phyloP scores from a whole-genome alignment of 768 basidiomycete species.

The Mycena chlorophos region DNA sequence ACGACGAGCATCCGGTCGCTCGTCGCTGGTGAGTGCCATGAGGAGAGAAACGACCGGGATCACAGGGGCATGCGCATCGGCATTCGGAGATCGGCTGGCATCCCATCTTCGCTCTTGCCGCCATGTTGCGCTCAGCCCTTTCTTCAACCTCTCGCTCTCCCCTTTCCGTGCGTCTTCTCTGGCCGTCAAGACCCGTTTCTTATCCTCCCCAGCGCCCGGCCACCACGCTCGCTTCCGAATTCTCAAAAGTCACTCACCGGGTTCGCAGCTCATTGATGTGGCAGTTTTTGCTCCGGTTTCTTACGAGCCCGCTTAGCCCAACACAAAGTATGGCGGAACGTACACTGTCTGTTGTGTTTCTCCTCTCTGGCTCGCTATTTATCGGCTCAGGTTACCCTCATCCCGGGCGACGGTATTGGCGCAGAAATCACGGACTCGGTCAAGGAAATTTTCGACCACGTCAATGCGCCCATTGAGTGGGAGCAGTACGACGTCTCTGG shows the following conservation, averaged over 20 bases:
- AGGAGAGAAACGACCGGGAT: background rate
- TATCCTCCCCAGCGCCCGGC: constrained; percentile 55
- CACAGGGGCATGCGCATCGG: background rate
- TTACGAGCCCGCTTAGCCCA: constrained; percentile 51
- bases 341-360: constrained; percentile 61
- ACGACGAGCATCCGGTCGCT: constrained; percentile 37
- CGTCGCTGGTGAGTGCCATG: constrained; percentile 38
- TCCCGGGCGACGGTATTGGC: constrained; percentile 97
- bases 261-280: constrained; percentile 41
- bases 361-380: constrained; percentile 25
- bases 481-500: constrained; percentile 98
- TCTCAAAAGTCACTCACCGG: constrained; percentile 71
- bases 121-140: constrained; percentile 69
- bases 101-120: constrained; percentile 11
- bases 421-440: constrained; percentile 97
- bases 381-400: constrained; percentile 79
- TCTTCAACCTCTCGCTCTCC: constrained; percentile 56
- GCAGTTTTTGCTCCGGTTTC: constrained; percentile 15
- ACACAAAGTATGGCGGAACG: constrained; percentile 90
- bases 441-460: constrained; percentile 96
- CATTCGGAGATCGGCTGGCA: background rate
- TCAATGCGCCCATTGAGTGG: constrained; percentile 99
- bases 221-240: constrained; percentile 76
- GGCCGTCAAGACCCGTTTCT: background rate
- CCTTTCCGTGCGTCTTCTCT: constrained; percentile 47